Conservation (phyloP, 495 filamentous ascomycete genomes). For the Lophium mytilinum region DNA sequence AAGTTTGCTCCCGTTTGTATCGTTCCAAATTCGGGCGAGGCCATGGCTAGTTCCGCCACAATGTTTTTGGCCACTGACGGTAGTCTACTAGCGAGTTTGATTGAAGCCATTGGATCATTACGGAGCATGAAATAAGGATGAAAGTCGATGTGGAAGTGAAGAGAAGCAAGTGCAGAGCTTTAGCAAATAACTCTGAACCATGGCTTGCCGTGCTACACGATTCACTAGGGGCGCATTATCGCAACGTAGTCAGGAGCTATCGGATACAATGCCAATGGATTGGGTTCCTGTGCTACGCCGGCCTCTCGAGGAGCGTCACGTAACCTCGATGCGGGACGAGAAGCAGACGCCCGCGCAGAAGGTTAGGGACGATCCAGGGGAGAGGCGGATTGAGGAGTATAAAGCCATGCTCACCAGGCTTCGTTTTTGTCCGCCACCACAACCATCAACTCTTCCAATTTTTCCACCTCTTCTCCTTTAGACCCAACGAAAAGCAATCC, state of each 20-base stretch:
- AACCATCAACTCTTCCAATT: background rate
- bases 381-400: background rate
- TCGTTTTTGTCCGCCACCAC: background rate
- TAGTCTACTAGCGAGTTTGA: background rate
- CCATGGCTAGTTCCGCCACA: too few species aligned
- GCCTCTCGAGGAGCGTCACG: background rate
- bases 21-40: too few species aligned
- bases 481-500: background rate
- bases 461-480: background rate
- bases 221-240: background rate
- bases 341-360: background rate
- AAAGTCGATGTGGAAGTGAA: background rate
- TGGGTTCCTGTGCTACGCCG: background rate
- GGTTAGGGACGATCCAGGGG: background rate
- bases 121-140: background rate
- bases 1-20: too few species aligned
- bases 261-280: background rate
- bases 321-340: background rate
- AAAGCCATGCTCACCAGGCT: background rate
- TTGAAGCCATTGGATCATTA: background rate
- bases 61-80: too few species aligned
- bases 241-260: background rate
- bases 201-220: background rate
- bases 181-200: background rate
- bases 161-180: background rate